Evolutionary conservation across 2,329 filamentous ascomycete species (phyloP), one percentile per base, ranked within the genome.

Genomic region (Diaporthe sp.): DNA sequence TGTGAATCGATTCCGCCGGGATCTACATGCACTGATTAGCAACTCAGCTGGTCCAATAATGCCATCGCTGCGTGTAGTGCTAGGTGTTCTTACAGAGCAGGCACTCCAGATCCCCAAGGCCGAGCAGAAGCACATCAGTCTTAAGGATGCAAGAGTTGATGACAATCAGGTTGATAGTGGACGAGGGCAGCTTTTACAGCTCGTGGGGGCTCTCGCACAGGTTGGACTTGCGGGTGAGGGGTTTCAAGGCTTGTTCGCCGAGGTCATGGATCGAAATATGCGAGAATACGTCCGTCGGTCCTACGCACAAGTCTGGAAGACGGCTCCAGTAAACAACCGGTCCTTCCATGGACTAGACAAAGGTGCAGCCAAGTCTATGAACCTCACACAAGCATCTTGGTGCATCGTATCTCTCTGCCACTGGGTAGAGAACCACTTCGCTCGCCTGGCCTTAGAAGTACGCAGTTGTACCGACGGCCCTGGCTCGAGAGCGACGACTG

Each of bases 181-280:
- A 74, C 86, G 87, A 49, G 84, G 86, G 44, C 88, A 90, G 68
- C 84, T 94, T 62, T 83, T 90, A 42, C 81, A 86, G 55, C 83
- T 94, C 25, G 85, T 94, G 2, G 87, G 89, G 67, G 89, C 90
- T 12, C 84, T 95, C 22, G 86, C 89, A 78, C 87, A 89, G 62
- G 90, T 95, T 31, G 94, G 94, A 0, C 84, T 95, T 25, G 92
- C 92, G 1, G 93, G 92, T 37, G 92, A 94, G 79, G 87, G 86
- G 67, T 94, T 94, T 71, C 92, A 95, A 80, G 89, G 93, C 42
- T 86, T 94, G 49, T 93, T 95, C 79, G 94, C 93, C 22, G 91
- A 93, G 82, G 88, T 93, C 37, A 92, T 95, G 87, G 89, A 95
- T 80, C 84, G 85, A 49, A 87, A 92, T 75, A 91, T 95, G 87